Conservation (phyloP, 2,329 filamentous ascomycete genomes). For the Ophioceras dolichostomum region DNA sequence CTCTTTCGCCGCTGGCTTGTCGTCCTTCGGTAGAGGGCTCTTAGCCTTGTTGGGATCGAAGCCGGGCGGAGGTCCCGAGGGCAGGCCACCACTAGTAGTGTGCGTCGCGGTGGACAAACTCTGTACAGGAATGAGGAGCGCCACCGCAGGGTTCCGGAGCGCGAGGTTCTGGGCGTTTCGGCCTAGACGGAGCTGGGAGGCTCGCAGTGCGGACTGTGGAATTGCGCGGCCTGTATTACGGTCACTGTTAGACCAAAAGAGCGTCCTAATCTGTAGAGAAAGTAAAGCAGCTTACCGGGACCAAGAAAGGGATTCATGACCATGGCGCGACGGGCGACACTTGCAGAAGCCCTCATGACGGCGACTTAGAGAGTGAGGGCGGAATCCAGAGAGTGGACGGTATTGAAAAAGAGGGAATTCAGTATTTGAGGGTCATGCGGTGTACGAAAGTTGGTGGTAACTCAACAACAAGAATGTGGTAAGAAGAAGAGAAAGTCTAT, state of each 20-base stretch:
- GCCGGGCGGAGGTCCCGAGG: conserved; percentile 66
- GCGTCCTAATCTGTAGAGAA: neutral
- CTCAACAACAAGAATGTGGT: too few relatives aligned
- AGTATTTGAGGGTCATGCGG: too few relatives aligned
- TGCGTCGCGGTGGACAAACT: conserved; percentile 47
- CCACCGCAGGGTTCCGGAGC: conserved; percentile 35
- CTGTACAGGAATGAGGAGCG: conserved; percentile 44
- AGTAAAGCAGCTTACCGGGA: conserved; percentile 22
- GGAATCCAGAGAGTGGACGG: neutral
- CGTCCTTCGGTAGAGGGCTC: conserved; percentile 60
- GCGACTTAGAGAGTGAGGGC: too few relatives aligned
- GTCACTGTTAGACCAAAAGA: conserved; percentile 1
- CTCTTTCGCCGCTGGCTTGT: conserved; percentile 20
- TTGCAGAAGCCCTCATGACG: conserved; percentile 44
- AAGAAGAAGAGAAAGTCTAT: too few relatives aligned
- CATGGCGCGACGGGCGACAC: conserved; percentile 41
- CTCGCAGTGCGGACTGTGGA: conserved; percentile 29
- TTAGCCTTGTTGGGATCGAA: conserved; percentile 87
- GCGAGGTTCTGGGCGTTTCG: conserved; percentile 33
- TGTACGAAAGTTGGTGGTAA: too few relatives aligned
- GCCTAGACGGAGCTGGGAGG: conserved; percentile 32
- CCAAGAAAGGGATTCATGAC: conserved; percentile 39
- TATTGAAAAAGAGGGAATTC: neutral
- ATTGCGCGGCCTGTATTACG: conserved; percentile 27
- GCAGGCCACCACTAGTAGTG: conserved; percentile 29